Conservation (phyloP, 306 rosid species). For the Pyrus betulifolia region DNA sequence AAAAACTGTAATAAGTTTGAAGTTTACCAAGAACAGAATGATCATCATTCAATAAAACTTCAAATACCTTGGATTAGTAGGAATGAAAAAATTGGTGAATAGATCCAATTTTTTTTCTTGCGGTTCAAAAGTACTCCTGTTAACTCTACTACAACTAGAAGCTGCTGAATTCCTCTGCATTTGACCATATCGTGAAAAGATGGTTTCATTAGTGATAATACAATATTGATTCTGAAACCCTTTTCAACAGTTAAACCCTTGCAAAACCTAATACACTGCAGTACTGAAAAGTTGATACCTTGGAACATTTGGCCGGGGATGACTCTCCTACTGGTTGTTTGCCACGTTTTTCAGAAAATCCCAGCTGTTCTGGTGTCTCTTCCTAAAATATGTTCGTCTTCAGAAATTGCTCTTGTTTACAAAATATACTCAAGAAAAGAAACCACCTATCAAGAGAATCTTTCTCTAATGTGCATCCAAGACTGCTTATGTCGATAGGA, state of each 20-base stretch:
- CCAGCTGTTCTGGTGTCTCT: not conserved
- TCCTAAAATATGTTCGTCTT: not conserved
- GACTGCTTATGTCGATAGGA: not conserved
- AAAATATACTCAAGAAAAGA: not conserved
- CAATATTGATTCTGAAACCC: not conserved
- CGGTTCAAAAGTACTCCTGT: not conserved
- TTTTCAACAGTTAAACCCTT: not conserved
- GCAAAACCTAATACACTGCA: not conserved
- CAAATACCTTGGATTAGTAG: conserved; percentile 8
- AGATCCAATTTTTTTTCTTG: not conserved
- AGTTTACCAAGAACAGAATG: not conserved
- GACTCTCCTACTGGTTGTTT: conserved; percentile 1
- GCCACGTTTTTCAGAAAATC: not conserved
- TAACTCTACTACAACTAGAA: not conserved
- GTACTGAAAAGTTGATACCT: conserved; percentile 10
- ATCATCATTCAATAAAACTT: not conserved
- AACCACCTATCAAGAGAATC: not conserved
- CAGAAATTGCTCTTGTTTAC: not conserved
- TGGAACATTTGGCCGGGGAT: conserved; percentile 5
- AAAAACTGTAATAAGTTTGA: not conserved
- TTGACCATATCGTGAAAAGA: not conserved
- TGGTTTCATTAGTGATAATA: not conserved
- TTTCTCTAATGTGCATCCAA: not conserved
- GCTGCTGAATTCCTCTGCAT: conserved; percentile 3
- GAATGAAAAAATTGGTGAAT: not conserved